These are phyloP conservation scores for Phytophthora hybrid DNA, from an alignment of 352 stramenopile species.

Conservation along the genomic window DNA sequence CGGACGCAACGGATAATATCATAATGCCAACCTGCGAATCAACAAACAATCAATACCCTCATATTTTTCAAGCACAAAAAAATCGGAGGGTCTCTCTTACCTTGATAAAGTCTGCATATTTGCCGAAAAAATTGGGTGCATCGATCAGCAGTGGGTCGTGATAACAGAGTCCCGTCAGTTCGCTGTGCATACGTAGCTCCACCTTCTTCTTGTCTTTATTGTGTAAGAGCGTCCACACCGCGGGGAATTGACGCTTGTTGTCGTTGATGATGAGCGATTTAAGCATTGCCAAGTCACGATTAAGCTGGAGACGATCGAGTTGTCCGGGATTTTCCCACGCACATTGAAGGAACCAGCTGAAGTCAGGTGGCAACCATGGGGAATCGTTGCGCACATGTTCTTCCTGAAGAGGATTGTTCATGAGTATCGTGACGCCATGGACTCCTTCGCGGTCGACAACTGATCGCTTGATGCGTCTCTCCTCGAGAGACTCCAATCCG, in stretches of 20 bases:
- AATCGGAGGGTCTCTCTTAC: neutral
- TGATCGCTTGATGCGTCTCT: neutral
- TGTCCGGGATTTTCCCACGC: neutral
- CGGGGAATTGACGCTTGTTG: conserved; percentile 9
- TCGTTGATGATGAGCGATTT: neutral
- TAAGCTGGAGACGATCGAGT: neutral
- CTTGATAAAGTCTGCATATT: conserved; percentile 5
- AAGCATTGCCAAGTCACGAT: neutral
- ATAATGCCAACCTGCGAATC: neutral
- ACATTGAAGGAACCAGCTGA: conserved; percentile 12
- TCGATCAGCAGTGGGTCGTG: conserved; percentile 15
- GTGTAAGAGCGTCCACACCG: conserved; percentile 7
- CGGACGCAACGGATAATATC: neutral
- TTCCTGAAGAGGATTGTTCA: neutral
- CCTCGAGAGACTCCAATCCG: neutral
- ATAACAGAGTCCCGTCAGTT: conserved; percentile 18
- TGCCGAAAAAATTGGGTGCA: neutral
- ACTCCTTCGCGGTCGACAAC: neutral
- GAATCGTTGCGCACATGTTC: neutral
- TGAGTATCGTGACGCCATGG: neutral
- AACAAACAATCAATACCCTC: neutral
- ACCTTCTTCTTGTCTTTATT: conserved; percentile 3
- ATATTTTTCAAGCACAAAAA: neutral
- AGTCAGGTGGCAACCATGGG: conserved; percentile 20
- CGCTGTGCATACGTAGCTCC: conserved; percentile 23